phyloP scores from a whole-genome alignment of 768 basidiomycete genomes.

The Mrakia frigida region DNA sequence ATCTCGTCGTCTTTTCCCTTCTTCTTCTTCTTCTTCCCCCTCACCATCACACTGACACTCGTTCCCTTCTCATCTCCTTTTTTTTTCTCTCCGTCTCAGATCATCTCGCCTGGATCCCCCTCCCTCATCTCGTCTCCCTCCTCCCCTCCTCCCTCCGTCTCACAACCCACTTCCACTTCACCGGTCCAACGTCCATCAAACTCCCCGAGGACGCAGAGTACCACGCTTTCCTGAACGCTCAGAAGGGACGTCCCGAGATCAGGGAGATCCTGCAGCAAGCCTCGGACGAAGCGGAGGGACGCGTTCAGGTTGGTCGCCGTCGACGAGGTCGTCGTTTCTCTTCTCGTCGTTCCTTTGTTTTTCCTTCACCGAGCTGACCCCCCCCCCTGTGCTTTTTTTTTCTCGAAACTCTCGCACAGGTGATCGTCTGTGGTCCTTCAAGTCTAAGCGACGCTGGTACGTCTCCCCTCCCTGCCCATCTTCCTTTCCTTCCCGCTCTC shows the following conservation, averaged over 20 bases:
- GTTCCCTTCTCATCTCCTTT: too few relatives aligned
- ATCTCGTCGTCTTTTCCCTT: background rate
- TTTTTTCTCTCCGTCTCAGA: background rate
- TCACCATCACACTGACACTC: too few relatives aligned
- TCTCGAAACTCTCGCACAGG: background rate
- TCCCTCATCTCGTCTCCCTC: background rate
- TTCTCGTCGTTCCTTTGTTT: background rate
- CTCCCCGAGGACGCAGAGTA: background rate
- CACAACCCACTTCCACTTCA: slow-evolving; percentile 9
- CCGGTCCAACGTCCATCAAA: background rate
- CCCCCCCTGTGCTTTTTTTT: background rate
- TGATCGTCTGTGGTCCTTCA: slow-evolving; percentile 6
- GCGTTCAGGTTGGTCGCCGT: slow-evolving; percentile 13
- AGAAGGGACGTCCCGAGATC: background rate
- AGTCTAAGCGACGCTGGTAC: background rate
- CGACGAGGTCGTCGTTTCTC: too few relatives aligned
- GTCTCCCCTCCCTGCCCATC: too few relatives aligned
- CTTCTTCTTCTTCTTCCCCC: background rate
- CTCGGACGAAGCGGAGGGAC: background rate
- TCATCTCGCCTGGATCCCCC: background rate
- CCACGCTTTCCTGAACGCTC: slow-evolving; percentile 1
- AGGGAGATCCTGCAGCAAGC: background rate
- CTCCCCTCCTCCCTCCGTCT: background rate
- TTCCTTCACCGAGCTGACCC: too few relatives aligned
- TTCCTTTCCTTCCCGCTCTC: background rate